Conservation (phyloP, 2,329 filamentous ascomycete species). For the Falciphora oryzae region DNA sequence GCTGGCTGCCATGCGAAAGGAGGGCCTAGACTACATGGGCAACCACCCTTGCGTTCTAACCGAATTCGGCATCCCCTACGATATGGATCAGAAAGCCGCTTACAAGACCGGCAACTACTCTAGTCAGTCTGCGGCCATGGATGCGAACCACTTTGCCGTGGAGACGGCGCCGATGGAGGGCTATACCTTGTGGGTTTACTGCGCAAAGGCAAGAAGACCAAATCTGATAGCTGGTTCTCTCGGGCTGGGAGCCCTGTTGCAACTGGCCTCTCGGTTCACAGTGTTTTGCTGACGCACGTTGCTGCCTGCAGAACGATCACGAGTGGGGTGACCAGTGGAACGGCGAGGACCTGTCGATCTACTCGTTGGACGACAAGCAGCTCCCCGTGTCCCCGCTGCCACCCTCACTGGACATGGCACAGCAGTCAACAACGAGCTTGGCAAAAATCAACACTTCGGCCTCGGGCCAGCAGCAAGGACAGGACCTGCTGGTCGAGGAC, state of each 20-base stretch:
- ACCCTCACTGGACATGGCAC: constrained; percentile 28
- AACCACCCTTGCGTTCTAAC: constrained; percentile 85
- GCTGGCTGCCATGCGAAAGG: constrained; percentile 72
- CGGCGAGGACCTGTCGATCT: constrained; percentile 91
- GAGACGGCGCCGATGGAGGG: constrained; percentile 81
- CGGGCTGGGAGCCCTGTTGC: neutral
- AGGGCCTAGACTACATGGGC: constrained; percentile 84
- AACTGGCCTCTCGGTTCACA: neutral
- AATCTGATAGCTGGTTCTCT: neutral
- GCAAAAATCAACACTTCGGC: constrained; percentile 19
- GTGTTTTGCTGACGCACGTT: constrained; percentile 15
- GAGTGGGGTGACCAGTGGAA: constrained; percentile 94
- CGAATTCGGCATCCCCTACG: constrained; percentile 96
- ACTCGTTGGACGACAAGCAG: constrained; percentile 72
- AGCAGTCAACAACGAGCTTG: constrained; percentile 43
- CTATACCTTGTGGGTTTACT: constrained; percentile 87
- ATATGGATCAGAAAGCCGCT: constrained; percentile 95
- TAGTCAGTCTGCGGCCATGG: constrained; percentile 85
- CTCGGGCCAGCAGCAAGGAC: neutral
- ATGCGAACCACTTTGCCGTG: constrained; percentile 90
- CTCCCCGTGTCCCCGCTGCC: constrained; percentile 48
- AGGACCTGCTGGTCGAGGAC: constrained; percentile 34
- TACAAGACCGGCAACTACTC: constrained; percentile 95
- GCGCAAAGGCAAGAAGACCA: constrained; percentile 50
- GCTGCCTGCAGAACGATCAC: constrained; percentile 64